Evolutionary conservation across 768 basidiomycete species (phyloP), one percentile per base, ranked within the genome.

Genomic region (Pulveroboletus sp.): DNA sequence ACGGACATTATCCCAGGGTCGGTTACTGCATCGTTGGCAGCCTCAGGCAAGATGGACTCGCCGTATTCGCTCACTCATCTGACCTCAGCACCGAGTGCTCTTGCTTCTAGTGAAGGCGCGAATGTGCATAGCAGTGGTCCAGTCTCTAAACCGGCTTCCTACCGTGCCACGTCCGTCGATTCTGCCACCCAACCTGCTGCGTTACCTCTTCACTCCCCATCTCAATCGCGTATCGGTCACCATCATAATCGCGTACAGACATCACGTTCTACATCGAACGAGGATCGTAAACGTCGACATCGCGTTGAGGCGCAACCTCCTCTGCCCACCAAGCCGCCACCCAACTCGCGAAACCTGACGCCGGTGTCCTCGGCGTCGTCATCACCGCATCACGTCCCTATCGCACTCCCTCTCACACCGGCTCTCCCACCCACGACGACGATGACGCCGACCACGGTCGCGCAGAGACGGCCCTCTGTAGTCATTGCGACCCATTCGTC

Each of bases 361-460:
- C 82, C 82, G 2, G 71, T 67, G 0, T 84, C 83, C 0, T 84
- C 83, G 0, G 73, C 75, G 31, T 71, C 79, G 1, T 77, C 82
- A 1, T 85, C 83, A 11, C 83, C 83, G 0, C 73, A 73, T 11
- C 76, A 76, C 51, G 46, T 67, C 0, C 60, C 74, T 1, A 49
- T 60, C 2, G 15, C 57, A 8, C 57, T 67, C 2, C 60, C 65
- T 1, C 72, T 76, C 4, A 67, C 71, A 56, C 69, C 51, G 10
- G 51, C 37, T 0, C 57, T 65, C 26, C 57, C 68, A 1, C 64
- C 74, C 0, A 63, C 66, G 33, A 55, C 61, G 5, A 62, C 68
- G 5, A 69, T 83, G 24, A 81, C 79, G 6, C 71, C 79, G 18
- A 57, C 72, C 4, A 76, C 78, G 0, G 69, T 74, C 18, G 64